Evolutionary conservation across 2,329 filamentous ascomycete species (phyloP).

Genomic region (Alternaria gaisen): DNA sequence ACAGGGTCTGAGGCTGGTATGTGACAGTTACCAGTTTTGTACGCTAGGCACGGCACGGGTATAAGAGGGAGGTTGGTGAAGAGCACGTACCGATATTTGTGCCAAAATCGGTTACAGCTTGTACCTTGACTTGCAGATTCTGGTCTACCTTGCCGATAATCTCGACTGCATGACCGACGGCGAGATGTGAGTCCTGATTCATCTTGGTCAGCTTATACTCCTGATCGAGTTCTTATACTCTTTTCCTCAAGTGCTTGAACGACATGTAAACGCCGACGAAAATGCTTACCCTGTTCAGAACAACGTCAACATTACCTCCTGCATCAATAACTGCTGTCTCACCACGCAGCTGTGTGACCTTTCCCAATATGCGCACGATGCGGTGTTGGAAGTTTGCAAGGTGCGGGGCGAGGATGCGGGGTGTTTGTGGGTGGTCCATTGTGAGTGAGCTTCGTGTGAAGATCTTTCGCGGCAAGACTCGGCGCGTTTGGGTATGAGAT

Average conservation of each 20-base stretch:
- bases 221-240: neutral
- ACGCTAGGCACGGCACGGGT: no score
- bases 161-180: conserved; percentile 74
- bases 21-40: no score
- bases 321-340: conserved; percentile 83
- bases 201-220: neutral
- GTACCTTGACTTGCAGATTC: conserved; percentile 75
- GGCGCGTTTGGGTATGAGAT: neutral
- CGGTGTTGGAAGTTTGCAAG: conserved; percentile 75
- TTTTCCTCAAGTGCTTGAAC: neutral
- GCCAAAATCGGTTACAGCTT: conserved; percentile 75
- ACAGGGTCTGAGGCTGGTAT: no score
- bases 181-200: conserved; percentile 73
- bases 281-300: conserved; percentile 74
- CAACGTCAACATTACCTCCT: conserved; percentile 75
- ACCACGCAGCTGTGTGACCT: conserved; percentile 82
- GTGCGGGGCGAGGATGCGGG: conserved; percentile 82
- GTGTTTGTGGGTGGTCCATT: conserved; percentile 62
- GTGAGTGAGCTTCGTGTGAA: neutral
- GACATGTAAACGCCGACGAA: neutral
- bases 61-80: neutral
- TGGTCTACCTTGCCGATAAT: conserved; percentile 81
- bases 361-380: conserved; percentile 86
- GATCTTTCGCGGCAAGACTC: neutral
- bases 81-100: conserved; percentile 69